phyloP scores from a whole-genome alignment of 2,329 filamentous ascomycete species.

The Fonsecaea monophora region DNA sequence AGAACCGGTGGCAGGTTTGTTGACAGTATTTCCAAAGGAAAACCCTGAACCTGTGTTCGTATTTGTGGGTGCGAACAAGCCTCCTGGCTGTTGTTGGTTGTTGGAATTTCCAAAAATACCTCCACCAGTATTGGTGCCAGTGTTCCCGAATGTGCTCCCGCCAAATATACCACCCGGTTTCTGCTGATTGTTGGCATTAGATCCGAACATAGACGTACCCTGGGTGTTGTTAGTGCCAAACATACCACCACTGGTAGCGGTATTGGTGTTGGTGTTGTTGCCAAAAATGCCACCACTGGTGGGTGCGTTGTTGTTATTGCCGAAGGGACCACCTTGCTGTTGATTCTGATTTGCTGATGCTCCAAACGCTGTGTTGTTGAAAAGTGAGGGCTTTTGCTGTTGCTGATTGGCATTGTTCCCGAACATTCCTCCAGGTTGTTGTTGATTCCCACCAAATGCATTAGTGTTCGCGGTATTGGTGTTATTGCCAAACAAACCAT shows the following conservation, averaged over 20 bases:
- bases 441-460: slow-evolving; percentile 38
- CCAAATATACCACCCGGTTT: slow-evolving; percentile 56
- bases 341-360: slow-evolving; percentile 49
- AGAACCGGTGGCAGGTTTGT: slow-evolving; percentile 58
- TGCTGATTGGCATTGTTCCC: slow-evolving; percentile 44
- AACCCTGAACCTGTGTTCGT: slow-evolving; percentile 44
- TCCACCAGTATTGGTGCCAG: slow-evolving; percentile 41
- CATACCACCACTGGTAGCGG: slow-evolving; percentile 53
- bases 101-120: slow-evolving; percentile 52
- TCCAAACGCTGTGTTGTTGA: slow-evolving; percentile 51
- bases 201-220: slow-evolving; percentile 52
- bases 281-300: slow-evolving; percentile 54
- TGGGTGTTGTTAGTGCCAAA: slow-evolving; percentile 50
- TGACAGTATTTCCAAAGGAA: slow-evolving; percentile 59
- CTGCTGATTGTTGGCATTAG: slow-evolving; percentile 58
- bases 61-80: slow-evolving; percentile 40
- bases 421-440: slow-evolving; percentile 52
- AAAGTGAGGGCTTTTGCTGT: slow-evolving; percentile 33
- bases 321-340: slow-evolving; percentile 56
- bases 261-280: slow-evolving; percentile 56
- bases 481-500: slow-evolving; percentile 34
- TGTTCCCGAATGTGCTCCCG: slow-evolving; percentile 36
- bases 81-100: slow-evolving; percentile 42
- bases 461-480: slow-evolving; percentile 41
- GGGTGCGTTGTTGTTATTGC: slow-evolving; percentile 43